These are phyloP conservation scores for Myxozyma kluyveri DNA, from an alignment of 805 yeast species.

Conservation along the genomic window DNA sequence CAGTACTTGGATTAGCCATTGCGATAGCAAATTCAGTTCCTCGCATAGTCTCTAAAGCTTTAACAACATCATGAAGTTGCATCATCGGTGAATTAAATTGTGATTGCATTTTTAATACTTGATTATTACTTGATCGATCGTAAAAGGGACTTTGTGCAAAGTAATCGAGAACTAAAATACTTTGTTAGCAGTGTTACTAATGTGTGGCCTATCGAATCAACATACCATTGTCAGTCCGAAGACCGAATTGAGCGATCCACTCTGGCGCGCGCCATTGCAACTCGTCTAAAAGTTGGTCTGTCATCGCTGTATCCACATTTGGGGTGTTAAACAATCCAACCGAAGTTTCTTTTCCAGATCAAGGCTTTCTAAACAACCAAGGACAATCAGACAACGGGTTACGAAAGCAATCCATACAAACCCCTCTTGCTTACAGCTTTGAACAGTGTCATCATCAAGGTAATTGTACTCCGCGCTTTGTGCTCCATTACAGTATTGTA, in stretches of 20 bases:
- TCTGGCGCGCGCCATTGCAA: constrained; percentile 97
- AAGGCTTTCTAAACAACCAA: too few species aligned
- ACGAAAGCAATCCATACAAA: too few species aligned
- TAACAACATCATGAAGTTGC: constrained; percentile 43
- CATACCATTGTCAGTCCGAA: constrained; percentile 72
- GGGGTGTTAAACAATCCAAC: too few species aligned
- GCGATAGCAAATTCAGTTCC: constrained; percentile 84
- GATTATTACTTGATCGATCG: constrained; percentile 91
- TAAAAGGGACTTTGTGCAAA: constrained; percentile 93
- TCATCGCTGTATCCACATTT: too few species aligned
- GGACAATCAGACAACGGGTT: too few species aligned
- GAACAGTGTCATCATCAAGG: too few species aligned
- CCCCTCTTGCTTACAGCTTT: too few species aligned
- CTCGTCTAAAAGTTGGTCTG: constrained; percentile 23
- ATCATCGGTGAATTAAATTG: constrained; percentile 64
- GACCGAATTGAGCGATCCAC: constrained; percentile 84
- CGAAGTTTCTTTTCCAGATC: too few species aligned
- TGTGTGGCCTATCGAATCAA: neutral
- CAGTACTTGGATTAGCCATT: constrained; percentile 71
- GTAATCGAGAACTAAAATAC: constrained; percentile 62
- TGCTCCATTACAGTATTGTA: too few species aligned
- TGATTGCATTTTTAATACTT: constrained; percentile 90
- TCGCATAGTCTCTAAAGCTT: constrained; percentile 63
- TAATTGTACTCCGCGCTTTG: too few species aligned
- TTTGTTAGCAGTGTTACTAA: neutral